A percentile compares a stretch with the other conserved stretches of the same genome.
Conservation (phyloP, 805 yeast genomes). For the Clavispora carvajalis region DNA sequence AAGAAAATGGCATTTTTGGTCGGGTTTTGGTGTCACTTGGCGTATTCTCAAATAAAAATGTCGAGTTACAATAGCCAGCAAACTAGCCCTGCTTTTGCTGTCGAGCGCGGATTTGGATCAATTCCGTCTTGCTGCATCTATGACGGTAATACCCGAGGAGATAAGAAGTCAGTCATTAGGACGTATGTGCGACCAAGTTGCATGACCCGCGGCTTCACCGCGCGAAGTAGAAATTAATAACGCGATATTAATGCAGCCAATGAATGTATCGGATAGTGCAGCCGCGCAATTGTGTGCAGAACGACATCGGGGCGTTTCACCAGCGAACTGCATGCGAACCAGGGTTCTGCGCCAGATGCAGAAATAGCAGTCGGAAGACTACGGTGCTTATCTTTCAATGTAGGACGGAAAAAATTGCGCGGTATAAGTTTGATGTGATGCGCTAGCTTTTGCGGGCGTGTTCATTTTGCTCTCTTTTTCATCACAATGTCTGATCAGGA, state of each 20-base stretch:
- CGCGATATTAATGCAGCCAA: background rate
- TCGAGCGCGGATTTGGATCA: no score
- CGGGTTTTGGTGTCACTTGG: no score
- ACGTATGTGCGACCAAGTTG: background rate
- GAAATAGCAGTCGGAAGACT: background rate
- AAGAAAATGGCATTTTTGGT: background rate
- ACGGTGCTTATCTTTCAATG: background rate
- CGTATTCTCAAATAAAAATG: no score
- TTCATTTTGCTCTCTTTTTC: background rate
- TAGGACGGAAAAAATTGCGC: background rate
- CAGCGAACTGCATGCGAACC: background rate
- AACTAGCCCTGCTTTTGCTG: no score
- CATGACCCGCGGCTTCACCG: slow-evolving; percentile 1
- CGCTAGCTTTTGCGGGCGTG: background rate
- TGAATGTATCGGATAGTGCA: background rate
- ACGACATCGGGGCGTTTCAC: background rate
- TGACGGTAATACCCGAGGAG: no score
- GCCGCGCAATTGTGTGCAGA: background rate
- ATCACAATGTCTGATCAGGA: slow-evolving; percentile 11
- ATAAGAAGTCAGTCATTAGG: background rate
- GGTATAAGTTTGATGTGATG: background rate
- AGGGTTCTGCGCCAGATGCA: background rate
- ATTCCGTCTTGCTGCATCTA: no score
- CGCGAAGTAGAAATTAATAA: background rate
- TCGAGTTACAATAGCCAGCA: no score